These are phyloP conservation scores for Hymenoscyphus linearis DNA, from an alignment of 2,329 filamentous ascomycete genomes.

Conservation along the genomic window DNA sequence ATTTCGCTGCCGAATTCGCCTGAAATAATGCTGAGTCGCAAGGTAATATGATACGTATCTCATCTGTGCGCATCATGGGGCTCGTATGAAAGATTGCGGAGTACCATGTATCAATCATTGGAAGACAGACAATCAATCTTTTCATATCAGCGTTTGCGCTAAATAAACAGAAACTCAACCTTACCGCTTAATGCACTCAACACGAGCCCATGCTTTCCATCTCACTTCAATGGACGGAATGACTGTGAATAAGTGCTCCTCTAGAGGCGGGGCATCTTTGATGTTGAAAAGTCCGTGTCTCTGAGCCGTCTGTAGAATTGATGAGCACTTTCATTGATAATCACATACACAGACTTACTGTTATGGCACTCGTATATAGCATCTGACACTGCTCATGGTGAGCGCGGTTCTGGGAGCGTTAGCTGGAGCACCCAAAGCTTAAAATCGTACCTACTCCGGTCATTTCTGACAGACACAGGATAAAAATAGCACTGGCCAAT, in stretches of 20 bases:
- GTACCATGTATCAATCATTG: slow-evolving; percentile 25
- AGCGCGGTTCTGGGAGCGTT: slow-evolving; percentile 1
- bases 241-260: slow-evolving; percentile 38
- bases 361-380: slow-evolving; percentile 45
- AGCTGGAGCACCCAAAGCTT: not conserved
- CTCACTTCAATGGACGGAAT: slow-evolving; percentile 40
- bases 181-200: slow-evolving; percentile 45
- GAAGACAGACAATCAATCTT: slow-evolving; percentile 21
- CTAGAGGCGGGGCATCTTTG: slow-evolving; percentile 39
- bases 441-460: slow-evolving; percentile 15
- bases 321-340: not conserved
- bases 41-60: slow-evolving; percentile 19
- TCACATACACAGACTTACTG: slow-evolving; percentile 28
- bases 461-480: slow-evolving; percentile 21
- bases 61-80: slow-evolving; percentile 17
- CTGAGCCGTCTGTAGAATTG: slow-evolving; percentile 37
- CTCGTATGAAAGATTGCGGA: slow-evolving; percentile 19
- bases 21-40: slow-evolving; percentile 20
- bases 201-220: slow-evolving; percentile 48
- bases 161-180: slow-evolving; percentile 2
- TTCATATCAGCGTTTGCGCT: not conserved
- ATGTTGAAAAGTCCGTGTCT: slow-evolving; percentile 45
- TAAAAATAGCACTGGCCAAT: slow-evolving; percentile 22
- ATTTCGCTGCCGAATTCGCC: slow-evolving; percentile 18
- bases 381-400: slow-evolving; percentile 39